Evolutionary conservation across 768 basidiomycete species (phyloP).

Genomic region (Lactarius indigo): DNA sequence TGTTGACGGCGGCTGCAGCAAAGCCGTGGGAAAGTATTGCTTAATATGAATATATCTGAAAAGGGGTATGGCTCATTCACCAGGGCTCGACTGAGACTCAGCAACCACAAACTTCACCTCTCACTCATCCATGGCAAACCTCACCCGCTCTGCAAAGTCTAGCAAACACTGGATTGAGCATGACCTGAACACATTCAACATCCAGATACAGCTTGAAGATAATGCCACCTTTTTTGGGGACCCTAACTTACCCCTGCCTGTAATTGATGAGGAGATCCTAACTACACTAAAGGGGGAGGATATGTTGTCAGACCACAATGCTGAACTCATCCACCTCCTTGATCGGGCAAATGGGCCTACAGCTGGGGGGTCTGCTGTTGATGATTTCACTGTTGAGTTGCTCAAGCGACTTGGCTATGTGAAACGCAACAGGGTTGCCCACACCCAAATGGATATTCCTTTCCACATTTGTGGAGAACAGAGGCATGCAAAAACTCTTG

Average conservation of each 20-base stretch:
- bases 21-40: too few relatives aligned
- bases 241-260: neutral
- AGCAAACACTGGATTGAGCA: neutral
- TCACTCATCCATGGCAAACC: conserved; percentile 7
- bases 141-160: conserved; percentile 6
- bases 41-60: too few relatives aligned
- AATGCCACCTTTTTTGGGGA: neutral
- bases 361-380: neutral
- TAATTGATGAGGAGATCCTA: neutral
- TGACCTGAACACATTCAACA: conserved; percentile 2
- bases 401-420: conserved; percentile 6
- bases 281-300: neutral
- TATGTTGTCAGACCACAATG: neutral
- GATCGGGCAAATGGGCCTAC: neutral
- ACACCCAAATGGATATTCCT: neutral
- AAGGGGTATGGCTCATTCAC: too few relatives aligned
- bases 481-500: neutral
- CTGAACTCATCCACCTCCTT: neutral
- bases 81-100: too few relatives aligned
- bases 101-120: too few relatives aligned
- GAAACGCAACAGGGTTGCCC: neutral
- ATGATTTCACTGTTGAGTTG: conserved; percentile 9
- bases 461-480: neutral
- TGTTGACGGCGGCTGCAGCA: too few relatives aligned
- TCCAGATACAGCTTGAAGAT: neutral